These are phyloP conservation scores for Protomyces lactucae-debilis DNA, from an alignment of 1,139 yeast species.

Conservation along the genomic window DNA sequence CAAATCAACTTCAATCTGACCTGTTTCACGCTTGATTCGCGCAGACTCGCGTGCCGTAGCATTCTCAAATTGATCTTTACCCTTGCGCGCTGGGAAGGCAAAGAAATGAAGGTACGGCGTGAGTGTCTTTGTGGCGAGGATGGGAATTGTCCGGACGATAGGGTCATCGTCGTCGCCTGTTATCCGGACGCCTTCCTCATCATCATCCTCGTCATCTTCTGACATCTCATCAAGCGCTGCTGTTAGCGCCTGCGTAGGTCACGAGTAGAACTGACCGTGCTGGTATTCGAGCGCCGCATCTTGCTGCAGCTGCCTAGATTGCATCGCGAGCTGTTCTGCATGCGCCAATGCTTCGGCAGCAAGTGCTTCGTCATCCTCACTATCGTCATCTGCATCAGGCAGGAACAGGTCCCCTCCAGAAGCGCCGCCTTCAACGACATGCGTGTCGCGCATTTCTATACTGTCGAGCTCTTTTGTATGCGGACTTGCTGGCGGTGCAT, in stretches of 20 bases:
- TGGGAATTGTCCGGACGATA: constrained; percentile 68
- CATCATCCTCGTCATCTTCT: constrained; percentile 30
- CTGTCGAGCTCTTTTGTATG: not conserved
- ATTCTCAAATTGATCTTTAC: constrained; percentile 46
- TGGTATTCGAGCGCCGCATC: not conserved
- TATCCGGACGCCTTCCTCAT: constrained; percentile 32
- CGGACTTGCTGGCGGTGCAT: constrained; percentile 3
- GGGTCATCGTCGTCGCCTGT: constrained; percentile 54
- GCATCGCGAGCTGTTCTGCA: not conserved
- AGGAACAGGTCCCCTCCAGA: constrained; percentile 18
- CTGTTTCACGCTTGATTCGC: constrained; percentile 58
- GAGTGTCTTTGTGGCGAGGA: constrained; percentile 45
- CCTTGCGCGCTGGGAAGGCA: constrained; percentile 73
- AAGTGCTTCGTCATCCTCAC: constrained; percentile 4
- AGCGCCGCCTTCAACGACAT: constrained; percentile 19
- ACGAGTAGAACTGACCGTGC: not conserved
- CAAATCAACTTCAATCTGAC: constrained; percentile 61
- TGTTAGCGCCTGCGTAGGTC: not conserved
- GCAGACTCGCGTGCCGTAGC: constrained; percentile 47
- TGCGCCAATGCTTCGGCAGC: not conserved
- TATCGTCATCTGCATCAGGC: constrained; percentile 6
- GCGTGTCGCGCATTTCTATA: constrained; percentile 2
- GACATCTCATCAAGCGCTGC: not conserved
- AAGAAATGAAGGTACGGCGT: constrained; percentile 44
- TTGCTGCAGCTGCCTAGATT: not conserved